Evolutionary conservation across 2,329 filamentous ascomycete genomes (phyloP), one percentile per base, ranked within the genome.

Genomic region (Paecilomyces sp.): DNA sequence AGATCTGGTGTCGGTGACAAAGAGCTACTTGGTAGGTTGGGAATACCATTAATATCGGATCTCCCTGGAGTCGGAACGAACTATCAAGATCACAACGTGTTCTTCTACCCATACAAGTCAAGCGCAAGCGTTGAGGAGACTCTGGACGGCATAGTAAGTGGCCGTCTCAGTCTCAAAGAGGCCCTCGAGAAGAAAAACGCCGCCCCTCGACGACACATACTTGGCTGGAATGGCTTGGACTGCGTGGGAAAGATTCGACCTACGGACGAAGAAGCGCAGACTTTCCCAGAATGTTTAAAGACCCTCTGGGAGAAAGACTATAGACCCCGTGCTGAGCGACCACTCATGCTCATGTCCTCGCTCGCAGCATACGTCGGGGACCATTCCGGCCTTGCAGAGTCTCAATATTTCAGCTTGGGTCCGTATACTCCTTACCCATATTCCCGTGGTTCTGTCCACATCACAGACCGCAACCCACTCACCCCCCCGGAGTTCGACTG

Each of bases 401-500:
- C 67, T 31, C 81, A 86, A 62, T 86, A 86, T 62, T 72, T 85
- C 31, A 79, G 80, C 0, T 68, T 81, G 12, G 81, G 76, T 0
- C 76, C 76, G 3, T 88, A 83, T 70, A 84, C 81, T 0, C 78
- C 78, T 0, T 86, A 88, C 66, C 85, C 86, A 0, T 84, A 81
- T 67, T 87, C 84, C 1, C 81, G 85, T 0, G 86, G 86, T 1
- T 77, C 79, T 59, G 79, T 88, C 59, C 85, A 88, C 72, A 86
- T 88, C 66, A 78, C 74, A 0, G 75, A 75, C 1, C 65, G 59
- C 5, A 62, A 60, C 2, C 55, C 64, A 22, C 80, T 77, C 0
- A 76, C 77, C 0, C 70, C 76, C 2, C 72, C 81, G 3, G 81
- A 86, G 60, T 87, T 88, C 59, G 78, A 85, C 56, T 74, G 80